A percentile compares a stretch with the other conserved stretches of the same genome.
phyloP scores from a whole-genome alignment of 2,329 filamentous ascomycete species.

The Botrytis deweyae region DNA sequence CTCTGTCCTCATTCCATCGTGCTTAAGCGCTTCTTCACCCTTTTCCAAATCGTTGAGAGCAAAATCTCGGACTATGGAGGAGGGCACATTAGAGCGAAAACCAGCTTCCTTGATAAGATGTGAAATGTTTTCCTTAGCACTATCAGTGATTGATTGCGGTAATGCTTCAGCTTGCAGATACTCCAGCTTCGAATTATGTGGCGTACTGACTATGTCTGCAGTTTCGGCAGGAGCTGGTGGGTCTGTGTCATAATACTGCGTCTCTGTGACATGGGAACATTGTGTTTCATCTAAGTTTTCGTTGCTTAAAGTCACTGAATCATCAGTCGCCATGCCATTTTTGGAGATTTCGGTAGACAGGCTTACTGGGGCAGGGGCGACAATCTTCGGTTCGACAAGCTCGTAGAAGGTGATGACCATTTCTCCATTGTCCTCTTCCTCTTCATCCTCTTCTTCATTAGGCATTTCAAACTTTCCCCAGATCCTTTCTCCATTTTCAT shows the following conservation, averaged over 20 bases:
- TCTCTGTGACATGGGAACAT: constrained; percentile 36
- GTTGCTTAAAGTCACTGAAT: constrained; percentile 15
- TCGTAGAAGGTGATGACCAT: constrained; percentile 60
- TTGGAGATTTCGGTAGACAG: constrained; percentile 18
- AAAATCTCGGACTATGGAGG: constrained; percentile 39
- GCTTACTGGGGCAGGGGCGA: constrained; percentile 47
- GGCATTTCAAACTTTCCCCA: constrained; percentile 80
- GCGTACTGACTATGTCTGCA: not conserved
- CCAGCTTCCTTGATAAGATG: constrained; percentile 49
- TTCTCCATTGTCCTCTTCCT: constrained; percentile 57
- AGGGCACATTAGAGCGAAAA: constrained; percentile 47
- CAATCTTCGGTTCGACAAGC: constrained; percentile 66
- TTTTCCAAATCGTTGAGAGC: constrained; percentile 33
- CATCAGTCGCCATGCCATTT: constrained; percentile 16
- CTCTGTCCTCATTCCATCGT: constrained; percentile 30
- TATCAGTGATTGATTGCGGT: constrained; percentile 30
- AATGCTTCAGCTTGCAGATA: constrained; percentile 33
- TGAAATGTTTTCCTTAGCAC: constrained; percentile 43
- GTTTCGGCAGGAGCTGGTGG: constrained; percentile 8
- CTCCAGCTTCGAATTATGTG: not conserved
- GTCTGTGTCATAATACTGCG: constrained; percentile 28
- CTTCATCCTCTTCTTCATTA: constrained; percentile 57
- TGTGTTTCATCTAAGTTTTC: constrained; percentile 26
- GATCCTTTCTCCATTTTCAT: constrained; percentile 68
- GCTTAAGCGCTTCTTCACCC: constrained; percentile 30